A percentile compares a stretch with the other conserved stretches of the same genome.
Evolutionary conservation across 164 flowering plant species (phyloP).

Genomic region (Nymphaea colorata): DNA sequence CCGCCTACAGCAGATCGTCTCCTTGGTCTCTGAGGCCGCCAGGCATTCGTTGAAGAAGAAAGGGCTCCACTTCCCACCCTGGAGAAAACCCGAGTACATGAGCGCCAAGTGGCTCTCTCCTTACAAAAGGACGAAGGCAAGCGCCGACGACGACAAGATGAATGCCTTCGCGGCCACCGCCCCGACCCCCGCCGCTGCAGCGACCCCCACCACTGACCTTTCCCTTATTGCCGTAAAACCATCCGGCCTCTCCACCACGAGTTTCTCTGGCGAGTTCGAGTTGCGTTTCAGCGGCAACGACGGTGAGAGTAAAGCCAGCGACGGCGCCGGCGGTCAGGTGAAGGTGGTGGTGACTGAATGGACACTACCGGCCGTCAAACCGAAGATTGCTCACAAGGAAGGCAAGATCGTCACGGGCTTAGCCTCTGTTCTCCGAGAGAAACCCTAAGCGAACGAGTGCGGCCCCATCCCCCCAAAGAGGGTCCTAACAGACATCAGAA

Average conservation of each 20-base stretch:
- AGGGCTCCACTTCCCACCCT: constrained; percentile 78
- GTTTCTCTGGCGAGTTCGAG: constrained; percentile 15
- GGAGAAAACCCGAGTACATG: constrained; percentile 74
- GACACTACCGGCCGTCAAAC: constrained; percentile 41
- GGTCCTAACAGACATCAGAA: background rate
- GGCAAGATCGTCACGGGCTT: constrained; percentile 48
- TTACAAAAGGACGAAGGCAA: constrained; percentile 3
- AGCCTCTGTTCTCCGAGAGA: constrained; percentile 46
- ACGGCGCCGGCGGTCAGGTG: constrained; percentile 7
- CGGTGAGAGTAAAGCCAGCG: background rate
- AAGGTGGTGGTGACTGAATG: constrained; percentile 20
- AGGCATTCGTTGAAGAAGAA: constrained; percentile 81
- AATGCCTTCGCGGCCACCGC: background rate
- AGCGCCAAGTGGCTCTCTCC: constrained; percentile 75
- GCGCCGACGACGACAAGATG: background rate
- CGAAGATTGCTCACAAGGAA: constrained; percentile 24
- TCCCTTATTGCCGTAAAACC: background rate
- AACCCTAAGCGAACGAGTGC: constrained; percentile 15
- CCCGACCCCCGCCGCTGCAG: background rate
- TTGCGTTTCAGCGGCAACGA: constrained; percentile 3
- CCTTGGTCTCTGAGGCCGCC: constrained; percentile 64
- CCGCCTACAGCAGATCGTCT: constrained; percentile 54
- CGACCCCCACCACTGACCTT: background rate
- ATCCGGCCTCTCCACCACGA: background rate
- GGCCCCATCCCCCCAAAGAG: background rate